Percentiles rank a stretch among this genome's conserved stretches.
These are phyloP conservation scores for Podaxis sp. DNA, from an alignment of 768 basidiomycete genomes.

Conservation along the genomic window DNA sequence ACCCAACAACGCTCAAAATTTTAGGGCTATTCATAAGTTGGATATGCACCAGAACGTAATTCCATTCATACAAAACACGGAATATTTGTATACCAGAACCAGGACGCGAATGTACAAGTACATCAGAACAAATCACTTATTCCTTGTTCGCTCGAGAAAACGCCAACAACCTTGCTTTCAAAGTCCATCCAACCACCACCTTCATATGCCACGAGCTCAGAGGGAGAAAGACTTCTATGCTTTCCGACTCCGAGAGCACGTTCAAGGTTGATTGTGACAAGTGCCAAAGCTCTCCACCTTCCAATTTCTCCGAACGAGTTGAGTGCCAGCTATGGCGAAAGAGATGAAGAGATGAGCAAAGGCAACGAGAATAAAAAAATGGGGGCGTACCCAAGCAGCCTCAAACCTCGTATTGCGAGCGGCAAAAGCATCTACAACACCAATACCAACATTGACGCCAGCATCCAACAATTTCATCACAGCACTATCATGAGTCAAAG, in stretches of 20 bases:
- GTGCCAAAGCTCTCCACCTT: constrained; percentile 31
- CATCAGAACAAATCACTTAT: constrained; percentile 32
- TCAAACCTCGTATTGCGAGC: constrained; percentile 73
- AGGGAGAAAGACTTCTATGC: constrained; percentile 6
- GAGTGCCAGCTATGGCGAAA: constrained; percentile 18
- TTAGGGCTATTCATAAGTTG: background rate
- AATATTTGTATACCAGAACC: background rate
- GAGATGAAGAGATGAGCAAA: background rate
- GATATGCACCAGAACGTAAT: background rate
- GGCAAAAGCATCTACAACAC: constrained; percentile 52
- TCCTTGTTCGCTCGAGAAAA: constrained; percentile 31
- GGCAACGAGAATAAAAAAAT: constrained; percentile 22
- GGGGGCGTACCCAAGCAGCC: constrained; percentile 40
- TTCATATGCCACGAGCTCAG: constrained; percentile 36
- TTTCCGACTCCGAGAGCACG: constrained; percentile 30
- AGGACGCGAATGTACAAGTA: background rate
- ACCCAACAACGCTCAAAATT: background rate
- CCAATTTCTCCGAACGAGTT: constrained; percentile 36
- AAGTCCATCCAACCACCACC: constrained; percentile 38
- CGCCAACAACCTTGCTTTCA: constrained; percentile 38
- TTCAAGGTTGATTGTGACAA: constrained; percentile 42
- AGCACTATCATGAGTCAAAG: constrained; percentile 52
- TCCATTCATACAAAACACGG: background rate
- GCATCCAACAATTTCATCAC: constrained; percentile 49
- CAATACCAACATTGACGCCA: constrained; percentile 62